Conservation (phyloP, 805 yeast genomes). For the Yamadazyma philogaea region DNA sequence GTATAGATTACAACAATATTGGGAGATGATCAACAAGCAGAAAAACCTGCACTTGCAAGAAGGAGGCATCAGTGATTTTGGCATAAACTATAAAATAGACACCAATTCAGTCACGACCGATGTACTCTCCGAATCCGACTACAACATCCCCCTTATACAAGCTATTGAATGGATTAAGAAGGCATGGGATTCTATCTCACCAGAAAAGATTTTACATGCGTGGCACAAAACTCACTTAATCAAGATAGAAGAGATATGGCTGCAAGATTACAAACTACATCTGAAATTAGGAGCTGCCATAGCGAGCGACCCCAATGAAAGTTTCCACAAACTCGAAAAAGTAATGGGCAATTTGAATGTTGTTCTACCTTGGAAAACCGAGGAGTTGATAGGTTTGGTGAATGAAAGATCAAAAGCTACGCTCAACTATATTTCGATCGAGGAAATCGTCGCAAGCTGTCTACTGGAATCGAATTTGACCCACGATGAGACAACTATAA, state of each 20-base stretch:
- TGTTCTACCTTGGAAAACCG: slow-evolving; percentile 55
- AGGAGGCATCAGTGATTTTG: slow-evolving; percentile 1
- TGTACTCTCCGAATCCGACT: slow-evolving; percentile 38
- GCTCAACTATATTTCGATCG: slow-evolving; percentile 51
- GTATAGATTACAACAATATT: slow-evolving; percentile 57
- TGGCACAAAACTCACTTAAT: slow-evolving; percentile 37
- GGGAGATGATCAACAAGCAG: slow-evolving; percentile 40
- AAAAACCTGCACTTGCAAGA: slow-evolving; percentile 10
- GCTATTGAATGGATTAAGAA: slow-evolving; percentile 57
- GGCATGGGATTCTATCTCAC: slow-evolving; percentile 49
- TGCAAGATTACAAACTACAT: slow-evolving; percentile 11
- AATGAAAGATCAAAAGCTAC: slow-evolving; percentile 42
- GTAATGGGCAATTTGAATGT: slow-evolving; percentile 50
- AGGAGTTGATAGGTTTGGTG: slow-evolving; percentile 50
- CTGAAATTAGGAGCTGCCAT: background rate
- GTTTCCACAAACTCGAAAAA: slow-evolving; percentile 42
- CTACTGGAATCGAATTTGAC: slow-evolving; percentile 38
- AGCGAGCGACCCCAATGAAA: slow-evolving; percentile 14
- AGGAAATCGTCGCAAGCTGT: slow-evolving; percentile 60
- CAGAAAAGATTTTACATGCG: slow-evolving; percentile 28
- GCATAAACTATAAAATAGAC: slow-evolving; percentile 6
- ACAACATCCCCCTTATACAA: slow-evolving; percentile 49
- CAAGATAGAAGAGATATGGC: slow-evolving; percentile 29
- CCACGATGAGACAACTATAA: slow-evolving; percentile 1
- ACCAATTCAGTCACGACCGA: slow-evolving; percentile 18